Evolutionary conservation across 306 rosid genomes (phyloP).

Genomic region (Malus sieversii): DNA sequence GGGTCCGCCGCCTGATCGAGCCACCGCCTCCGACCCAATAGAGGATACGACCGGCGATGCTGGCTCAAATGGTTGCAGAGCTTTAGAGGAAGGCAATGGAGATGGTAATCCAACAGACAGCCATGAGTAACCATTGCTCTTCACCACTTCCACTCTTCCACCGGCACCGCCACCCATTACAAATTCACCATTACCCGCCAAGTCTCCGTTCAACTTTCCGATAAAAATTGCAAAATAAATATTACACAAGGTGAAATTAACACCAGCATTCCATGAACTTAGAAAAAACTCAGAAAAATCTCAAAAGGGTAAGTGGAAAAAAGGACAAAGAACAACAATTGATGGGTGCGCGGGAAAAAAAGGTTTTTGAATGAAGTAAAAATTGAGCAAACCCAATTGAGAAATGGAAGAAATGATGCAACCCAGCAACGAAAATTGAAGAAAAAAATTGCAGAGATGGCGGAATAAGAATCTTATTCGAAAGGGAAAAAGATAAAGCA

Average conservation of each 20-base stretch:
- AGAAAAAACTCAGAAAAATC: neutral
- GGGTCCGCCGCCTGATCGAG: slow-evolving; percentile 52
- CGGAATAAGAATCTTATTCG: neutral
- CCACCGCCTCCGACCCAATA: slow-evolving; percentile 29
- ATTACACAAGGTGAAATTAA: neutral
- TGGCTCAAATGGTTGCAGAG: slow-evolving; percentile 42
- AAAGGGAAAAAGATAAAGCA: neutral
- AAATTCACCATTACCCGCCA: slow-evolving; percentile 3
- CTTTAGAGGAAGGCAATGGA: slow-evolving; percentile 51
- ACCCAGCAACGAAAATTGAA: slow-evolving; percentile 10
- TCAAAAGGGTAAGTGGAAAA: neutral
- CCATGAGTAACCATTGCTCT: slow-evolving; percentile 76
- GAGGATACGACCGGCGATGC: slow-evolving; percentile 67
- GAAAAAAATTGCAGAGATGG: neutral
- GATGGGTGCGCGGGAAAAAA: slow-evolving; percentile 19
- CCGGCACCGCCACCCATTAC: slow-evolving; percentile 53
- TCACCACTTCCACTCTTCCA: slow-evolving; percentile 67
- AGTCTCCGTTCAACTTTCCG: slow-evolving; percentile 15
- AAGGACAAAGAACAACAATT: slow-evolving; percentile 1
- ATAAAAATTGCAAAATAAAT: neutral
- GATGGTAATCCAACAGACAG: slow-evolving; percentile 50
- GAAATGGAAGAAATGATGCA: neutral
- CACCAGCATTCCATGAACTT: slow-evolving; percentile 4
- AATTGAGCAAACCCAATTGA: neutral
- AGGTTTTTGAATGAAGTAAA: neutral